phyloP scores from a whole-genome alignment of 768 basidiomycete species.

The Macrolepiota dolichaula region DNA sequence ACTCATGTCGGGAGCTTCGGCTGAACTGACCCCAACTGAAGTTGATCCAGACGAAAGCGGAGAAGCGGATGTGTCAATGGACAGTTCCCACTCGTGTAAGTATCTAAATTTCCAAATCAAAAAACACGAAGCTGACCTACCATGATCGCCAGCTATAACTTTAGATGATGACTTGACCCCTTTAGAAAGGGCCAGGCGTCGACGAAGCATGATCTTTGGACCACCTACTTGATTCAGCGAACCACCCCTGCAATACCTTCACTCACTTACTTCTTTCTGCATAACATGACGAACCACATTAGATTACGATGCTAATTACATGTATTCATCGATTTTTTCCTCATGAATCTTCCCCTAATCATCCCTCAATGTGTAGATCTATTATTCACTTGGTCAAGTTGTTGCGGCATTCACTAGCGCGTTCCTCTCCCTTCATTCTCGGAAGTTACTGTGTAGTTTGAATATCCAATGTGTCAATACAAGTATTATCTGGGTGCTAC shows the following conservation, averaged over 20 bases:
- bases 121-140: constrained; percentile 14
- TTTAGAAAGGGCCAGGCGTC: constrained; percentile 61
- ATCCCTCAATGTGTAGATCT: background rate
- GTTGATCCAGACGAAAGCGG: constrained; percentile 24
- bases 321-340: background rate
- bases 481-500: background rate
- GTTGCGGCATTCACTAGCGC: constrained; percentile 5
- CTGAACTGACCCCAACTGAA: constrained; percentile 17
- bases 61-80: constrained; percentile 39
- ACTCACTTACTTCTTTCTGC: background rate
- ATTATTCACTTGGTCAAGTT: background rate
- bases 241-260: background rate
- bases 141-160: constrained; percentile 37
- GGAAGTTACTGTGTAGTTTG: constrained; percentile 2
- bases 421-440: background rate
- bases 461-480: constrained; percentile 8
- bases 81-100: constrained; percentile 44
- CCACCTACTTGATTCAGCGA: constrained; percentile 21
- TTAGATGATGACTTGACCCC: constrained; percentile 60
- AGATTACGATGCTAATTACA: background rate
- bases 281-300: background rate
- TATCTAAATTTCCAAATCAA: constrained; percentile 2
- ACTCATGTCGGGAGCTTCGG: constrained; percentile 32
- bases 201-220: constrained; percentile 35
- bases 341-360: background rate